phyloP scores from a whole-genome alignment of 1,284 basidiomycete genomes.

The Laetiporus sulphureus region DNA sequence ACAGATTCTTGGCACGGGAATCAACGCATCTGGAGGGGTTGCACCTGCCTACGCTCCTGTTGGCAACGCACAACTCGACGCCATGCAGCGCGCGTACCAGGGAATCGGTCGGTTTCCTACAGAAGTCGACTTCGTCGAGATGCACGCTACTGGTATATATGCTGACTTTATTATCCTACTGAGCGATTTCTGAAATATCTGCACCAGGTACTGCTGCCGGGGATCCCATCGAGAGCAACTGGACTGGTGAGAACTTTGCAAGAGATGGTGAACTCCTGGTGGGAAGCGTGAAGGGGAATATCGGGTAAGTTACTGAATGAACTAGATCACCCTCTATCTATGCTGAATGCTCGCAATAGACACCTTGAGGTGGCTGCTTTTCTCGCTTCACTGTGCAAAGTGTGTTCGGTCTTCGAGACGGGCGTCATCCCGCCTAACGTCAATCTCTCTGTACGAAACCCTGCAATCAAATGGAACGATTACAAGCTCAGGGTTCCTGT shows the following conservation, averaged over 20 bases:
- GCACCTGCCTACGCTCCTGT: constrained; percentile 34
- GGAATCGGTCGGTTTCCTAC: constrained; percentile 23
- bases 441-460: constrained; percentile 31
- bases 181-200: neutral
- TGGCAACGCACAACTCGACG: constrained; percentile 28
- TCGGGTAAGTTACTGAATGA: constrained; percentile 33
- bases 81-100: constrained; percentile 27
- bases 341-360: constrained; percentile 32
- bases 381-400: constrained; percentile 37
- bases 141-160: constrained; percentile 38
- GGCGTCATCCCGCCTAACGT: constrained; percentile 33
- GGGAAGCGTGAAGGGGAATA: constrained; percentile 42
- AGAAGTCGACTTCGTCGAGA: constrained; percentile 42
- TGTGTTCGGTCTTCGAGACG: constrained; percentile 30
- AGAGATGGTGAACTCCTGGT: constrained; percentile 27
- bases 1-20: constrained; percentile 34
- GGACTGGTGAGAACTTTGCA: constrained; percentile 33
- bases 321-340: constrained; percentile 27
- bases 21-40: constrained; percentile 31
- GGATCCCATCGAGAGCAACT: constrained; percentile 45
- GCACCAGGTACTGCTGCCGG: constrained; percentile 35
- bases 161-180: constrained; percentile 4
- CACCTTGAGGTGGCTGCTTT: constrained; percentile 38
- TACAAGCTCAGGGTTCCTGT: constrained; percentile 22
- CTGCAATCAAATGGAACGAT: constrained; percentile 32